Conservation (phyloP, 1,284 basidiomycete species). For the Malassezia pachydermatis region DNA sequence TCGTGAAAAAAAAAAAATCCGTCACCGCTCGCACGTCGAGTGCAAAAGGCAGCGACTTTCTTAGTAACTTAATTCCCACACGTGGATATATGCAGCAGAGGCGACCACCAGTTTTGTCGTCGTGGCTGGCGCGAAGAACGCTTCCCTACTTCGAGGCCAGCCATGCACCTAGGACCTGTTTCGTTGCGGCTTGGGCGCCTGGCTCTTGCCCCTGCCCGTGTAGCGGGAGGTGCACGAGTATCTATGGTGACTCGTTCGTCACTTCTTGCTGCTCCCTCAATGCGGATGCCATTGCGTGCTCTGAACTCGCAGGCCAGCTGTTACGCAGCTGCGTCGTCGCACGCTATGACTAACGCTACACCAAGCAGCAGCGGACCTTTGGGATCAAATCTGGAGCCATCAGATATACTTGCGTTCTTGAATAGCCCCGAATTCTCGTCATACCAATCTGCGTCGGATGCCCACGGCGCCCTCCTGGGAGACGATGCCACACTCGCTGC, state of each 20-base stretch:
- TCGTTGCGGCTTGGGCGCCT: neutral
- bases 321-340: too few species aligned
- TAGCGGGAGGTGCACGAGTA: neutral
- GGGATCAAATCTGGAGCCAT: neutral
- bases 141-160: neutral
- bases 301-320: too few species aligned
- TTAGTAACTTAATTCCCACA: constrained; percentile 1
- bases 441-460: constrained; percentile 15
- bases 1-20: too few species aligned
- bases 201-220: neutral
- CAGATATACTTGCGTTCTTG: constrained; percentile 23
- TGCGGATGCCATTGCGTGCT: too few species aligned
- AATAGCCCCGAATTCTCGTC: constrained; percentile 17
- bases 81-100: too few species aligned
- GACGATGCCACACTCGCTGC: constrained; percentile 25
- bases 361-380: too few species aligned
- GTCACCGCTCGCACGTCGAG: neutral
- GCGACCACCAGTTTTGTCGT: too few species aligned
- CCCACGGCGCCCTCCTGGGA: constrained; percentile 18
- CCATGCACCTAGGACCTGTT: too few species aligned
- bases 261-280: too few species aligned
- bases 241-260: neutral
- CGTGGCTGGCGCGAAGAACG: neutral
- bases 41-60: neutral
- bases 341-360: too few species aligned